A percentile compares a stretch with the other conserved stretches of the same genome.
These are phyloP conservation scores for Penicillium daleae DNA, from an alignment of 495 filamentous ascomycete genomes.

Conservation along the genomic window DNA sequence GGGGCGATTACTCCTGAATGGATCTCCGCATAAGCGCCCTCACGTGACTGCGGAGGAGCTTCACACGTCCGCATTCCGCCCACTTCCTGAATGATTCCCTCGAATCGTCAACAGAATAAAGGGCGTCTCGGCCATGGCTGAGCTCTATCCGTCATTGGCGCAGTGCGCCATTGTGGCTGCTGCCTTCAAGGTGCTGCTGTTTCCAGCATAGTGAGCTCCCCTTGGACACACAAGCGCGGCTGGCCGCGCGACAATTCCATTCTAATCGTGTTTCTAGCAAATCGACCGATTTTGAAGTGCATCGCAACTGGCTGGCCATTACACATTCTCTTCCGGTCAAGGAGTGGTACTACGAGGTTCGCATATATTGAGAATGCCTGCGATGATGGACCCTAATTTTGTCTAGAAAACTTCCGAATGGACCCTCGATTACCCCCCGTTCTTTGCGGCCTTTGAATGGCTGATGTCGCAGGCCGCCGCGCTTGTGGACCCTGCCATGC, in stretches of 20 bases:
- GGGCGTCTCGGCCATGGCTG: slow-evolving; percentile 63
- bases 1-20: slow-evolving; percentile 26
- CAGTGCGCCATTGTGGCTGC: slow-evolving; percentile 87
- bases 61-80: slow-evolving; percentile 6
- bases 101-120: slow-evolving; percentile 26
- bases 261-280: slow-evolving; percentile 60
- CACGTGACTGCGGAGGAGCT: slow-evolving; percentile 24
- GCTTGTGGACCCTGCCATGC: slow-evolving; percentile 78
- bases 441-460: slow-evolving; percentile 98
- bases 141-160: slow-evolving; percentile 79
- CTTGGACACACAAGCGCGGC: background rate
- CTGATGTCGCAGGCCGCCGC: slow-evolving; percentile 78
- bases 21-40: slow-evolving; percentile 25
- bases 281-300: slow-evolving; percentile 99
- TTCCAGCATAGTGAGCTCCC: slow-evolving; percentile 87
- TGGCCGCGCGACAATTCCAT: slow-evolving; percentile 1
- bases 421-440: slow-evolving; percentile 98
- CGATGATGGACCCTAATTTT: slow-evolving; percentile 7
- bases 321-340: slow-evolving; percentile 84
- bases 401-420: slow-evolving; percentile 88
- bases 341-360: slow-evolving; percentile 92
- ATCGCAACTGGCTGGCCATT: slow-evolving; percentile 96
- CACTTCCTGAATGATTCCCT: slow-evolving; percentile 1
- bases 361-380: slow-evolving; percentile 6
- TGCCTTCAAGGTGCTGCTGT: slow-evolving; percentile 90